Evolutionary conservation across 2,329 filamentous ascomycete species (phyloP).

Genomic region (Pseudogymnoascus sp.): DNA sequence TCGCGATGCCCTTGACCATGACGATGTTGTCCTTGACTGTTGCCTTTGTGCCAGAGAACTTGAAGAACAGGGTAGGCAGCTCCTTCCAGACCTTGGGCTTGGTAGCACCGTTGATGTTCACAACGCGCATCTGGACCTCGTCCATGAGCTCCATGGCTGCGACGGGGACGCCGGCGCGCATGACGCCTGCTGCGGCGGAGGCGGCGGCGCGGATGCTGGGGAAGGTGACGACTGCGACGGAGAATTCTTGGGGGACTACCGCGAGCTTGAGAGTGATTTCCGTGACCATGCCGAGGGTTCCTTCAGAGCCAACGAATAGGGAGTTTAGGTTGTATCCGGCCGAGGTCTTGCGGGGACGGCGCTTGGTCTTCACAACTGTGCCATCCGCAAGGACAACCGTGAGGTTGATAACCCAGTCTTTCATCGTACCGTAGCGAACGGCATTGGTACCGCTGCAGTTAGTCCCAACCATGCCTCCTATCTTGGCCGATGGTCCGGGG

Average conservation of each 20-base stretch:
- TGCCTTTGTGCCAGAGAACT: constrained; percentile 71
- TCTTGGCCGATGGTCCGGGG: constrained; percentile 61
- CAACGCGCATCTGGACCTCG: constrained; percentile 76
- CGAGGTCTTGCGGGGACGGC: constrained; percentile 70
- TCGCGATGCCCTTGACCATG: constrained; percentile 60
- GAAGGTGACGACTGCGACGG: constrained; percentile 73
- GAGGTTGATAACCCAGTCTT: constrained; percentile 77
- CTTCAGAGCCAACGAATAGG: constrained; percentile 74
- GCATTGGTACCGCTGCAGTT: constrained; percentile 74
- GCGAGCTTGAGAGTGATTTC: constrained; percentile 76
- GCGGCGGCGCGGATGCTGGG: constrained; percentile 70
- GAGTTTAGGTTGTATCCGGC: constrained; percentile 78
- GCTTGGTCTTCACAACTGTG: constrained; percentile 68
- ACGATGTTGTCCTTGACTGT: constrained; percentile 72
- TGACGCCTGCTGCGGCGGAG: constrained; percentile 64
- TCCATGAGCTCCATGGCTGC: constrained; percentile 73
- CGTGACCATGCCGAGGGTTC: constrained; percentile 72
- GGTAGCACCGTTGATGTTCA: constrained; percentile 66
- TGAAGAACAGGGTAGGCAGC: constrained; percentile 72
- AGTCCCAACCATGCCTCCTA: constrained; percentile 76
- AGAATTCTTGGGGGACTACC: constrained; percentile 65
- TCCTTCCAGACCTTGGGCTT: constrained; percentile 65
- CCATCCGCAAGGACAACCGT: constrained; percentile 76
- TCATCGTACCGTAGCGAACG: constrained; percentile 77
- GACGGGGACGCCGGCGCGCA: constrained; percentile 45